phyloP scores from a whole-genome alignment of 2,329 filamentous ascomycete genomes.

The Scortechinia acanthostroma region DNA sequence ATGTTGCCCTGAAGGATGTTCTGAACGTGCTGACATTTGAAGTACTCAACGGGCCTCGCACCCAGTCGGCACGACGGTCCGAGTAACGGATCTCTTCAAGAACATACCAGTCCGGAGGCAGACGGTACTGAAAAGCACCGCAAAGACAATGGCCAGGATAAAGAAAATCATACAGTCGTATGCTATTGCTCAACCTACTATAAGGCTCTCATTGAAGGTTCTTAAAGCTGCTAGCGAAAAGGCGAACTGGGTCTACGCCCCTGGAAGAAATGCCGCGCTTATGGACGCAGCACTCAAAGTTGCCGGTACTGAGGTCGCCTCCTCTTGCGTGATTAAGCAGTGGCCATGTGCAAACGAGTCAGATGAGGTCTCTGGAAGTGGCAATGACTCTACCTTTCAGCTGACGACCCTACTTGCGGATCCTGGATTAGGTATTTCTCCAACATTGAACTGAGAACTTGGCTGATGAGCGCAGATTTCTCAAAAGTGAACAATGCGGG shows the following conservation, averaged over 20 bases:
- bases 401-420: background rate
- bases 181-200: conserved; percentile 45
- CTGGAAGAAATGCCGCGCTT: conserved; percentile 33
- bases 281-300: conserved; percentile 47
- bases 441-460: background rate
- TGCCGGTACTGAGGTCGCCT: conserved; percentile 40
- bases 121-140: conserved; percentile 36
- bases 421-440: background rate
- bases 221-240: conserved; percentile 33
- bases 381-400: background rate
- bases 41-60: conserved; percentile 36
- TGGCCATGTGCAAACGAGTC: background rate
- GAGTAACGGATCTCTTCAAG: conserved; percentile 45
- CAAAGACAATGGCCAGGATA: conserved; percentile 38
- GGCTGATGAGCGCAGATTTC: conserved; percentile 20
- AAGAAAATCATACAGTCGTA: conserved; percentile 47
- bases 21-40: conserved; percentile 9
- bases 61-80: conserved; percentile 52
- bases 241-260: conserved; percentile 46
- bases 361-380: background rate
- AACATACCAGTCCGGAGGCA: conserved; percentile 51
- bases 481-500: conserved; percentile 20
- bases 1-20: conserved; percentile 7
- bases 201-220: conserved; percentile 41
- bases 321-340: conserved; percentile 28